These are phyloP conservation scores for Verticillium dahliae DNA, from an alignment of 2,329 filamentous ascomycete species.

Conservation along the genomic window DNA sequence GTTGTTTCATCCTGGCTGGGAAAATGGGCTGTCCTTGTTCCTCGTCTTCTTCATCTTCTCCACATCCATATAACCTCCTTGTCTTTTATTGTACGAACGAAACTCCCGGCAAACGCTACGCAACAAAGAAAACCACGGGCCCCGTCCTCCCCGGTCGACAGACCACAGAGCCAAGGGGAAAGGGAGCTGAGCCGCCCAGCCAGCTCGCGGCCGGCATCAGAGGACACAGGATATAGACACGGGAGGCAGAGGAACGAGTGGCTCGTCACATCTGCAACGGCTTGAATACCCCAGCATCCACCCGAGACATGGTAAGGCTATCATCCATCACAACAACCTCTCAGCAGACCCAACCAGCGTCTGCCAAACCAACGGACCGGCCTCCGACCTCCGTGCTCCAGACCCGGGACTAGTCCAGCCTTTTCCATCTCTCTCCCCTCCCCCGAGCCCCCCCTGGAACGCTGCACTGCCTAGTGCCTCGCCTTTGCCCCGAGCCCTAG, in stretches of 20 bases:
- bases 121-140: constrained; percentile 2
- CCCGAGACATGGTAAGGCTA: constrained; percentile 5
- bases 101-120: constrained; percentile 2
- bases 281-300: constrained; percentile 3
- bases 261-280: constrained; percentile 12
- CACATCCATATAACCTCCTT: neutral
- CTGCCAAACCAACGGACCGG: neutral
- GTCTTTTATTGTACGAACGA: neutral
- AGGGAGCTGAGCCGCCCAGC: neutral
- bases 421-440: neutral
- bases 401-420: constrained; percentile 1
- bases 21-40: neutral
- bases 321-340: neutral
- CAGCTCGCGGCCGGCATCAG: neutral
- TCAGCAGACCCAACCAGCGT: constrained; percentile 10
- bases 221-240: neutral
- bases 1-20: neutral
- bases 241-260: constrained; percentile 5
- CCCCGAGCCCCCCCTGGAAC: neutral
- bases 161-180: neutral
- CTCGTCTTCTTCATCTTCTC: neutral
- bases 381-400: neutral
- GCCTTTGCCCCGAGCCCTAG: neutral
- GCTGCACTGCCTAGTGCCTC: neutral
- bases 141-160: constrained; percentile 17